Evolutionary conservation across 1,284 basidiomycete species (phyloP), one percentile per base, ranked within the genome.

Genomic region (Boletus mariae): DNA sequence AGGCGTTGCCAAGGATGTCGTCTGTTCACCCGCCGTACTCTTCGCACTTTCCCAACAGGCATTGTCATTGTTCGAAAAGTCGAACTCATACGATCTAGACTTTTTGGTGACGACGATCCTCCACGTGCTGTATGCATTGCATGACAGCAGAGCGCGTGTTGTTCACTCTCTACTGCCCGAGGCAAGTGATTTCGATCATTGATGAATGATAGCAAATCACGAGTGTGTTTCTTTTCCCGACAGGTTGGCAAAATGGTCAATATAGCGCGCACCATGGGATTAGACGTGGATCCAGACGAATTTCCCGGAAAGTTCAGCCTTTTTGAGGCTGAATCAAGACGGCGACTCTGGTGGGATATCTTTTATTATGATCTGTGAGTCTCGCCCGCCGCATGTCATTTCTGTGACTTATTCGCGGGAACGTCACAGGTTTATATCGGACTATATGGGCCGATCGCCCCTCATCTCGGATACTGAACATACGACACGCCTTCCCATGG

Each of bases 281-380:
- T 89, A 10, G 75, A 75, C 12, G 71, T 72, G 31, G 86, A 88
- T 60, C 83, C 83, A 0, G 82, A 84, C 54, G 78, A 80, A 53
- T 76, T 74, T 51, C 68, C 73, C 2, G 74, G 66, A 42, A 67
- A 60, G 60, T 66, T 67, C 64, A 64, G 72, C 59, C 57, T 79
- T 67, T 81, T 79, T 52, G 79, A 84, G 53, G 78, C 80, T 26
- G 85, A 87, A 63, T 75, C 76, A 59, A 75, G 83, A 57, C 71
- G 83, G 55, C 72, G 82, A 60, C 65, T 87, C 2, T 88, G 87
- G 85, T 90, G 87, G 87, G 84, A 87, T 54, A 73, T 87, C 10
- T 78, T 80, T 64, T 86, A 80, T 66, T 86, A 83, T 64, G 87
- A 90, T 64, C 66, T 82, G 87, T 88, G 64, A 64, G 83, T 78